phyloP scores from a whole-genome alignment of 1,284 basidiomycete genomes.

The Pisolithus thermaeus region DNA sequence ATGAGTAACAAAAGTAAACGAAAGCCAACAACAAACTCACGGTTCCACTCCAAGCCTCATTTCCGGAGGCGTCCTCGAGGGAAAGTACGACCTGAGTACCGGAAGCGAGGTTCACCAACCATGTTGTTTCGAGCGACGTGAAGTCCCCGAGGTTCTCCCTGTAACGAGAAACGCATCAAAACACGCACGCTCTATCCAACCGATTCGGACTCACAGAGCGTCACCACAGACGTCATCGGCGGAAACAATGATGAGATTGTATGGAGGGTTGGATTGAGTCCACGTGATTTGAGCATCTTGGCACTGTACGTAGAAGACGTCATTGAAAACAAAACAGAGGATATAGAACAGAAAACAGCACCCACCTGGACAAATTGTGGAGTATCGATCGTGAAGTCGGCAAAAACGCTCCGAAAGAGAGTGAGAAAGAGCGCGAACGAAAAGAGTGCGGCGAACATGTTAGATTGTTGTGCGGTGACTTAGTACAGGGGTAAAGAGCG shows the following conservation, averaged over 20 bases:
- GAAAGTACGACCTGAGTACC: constrained; percentile 49
- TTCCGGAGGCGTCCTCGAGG: constrained; percentile 44
- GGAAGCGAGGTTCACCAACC: constrained; percentile 42
- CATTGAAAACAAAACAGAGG: not conserved
- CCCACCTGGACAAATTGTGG: constrained; percentile 51
- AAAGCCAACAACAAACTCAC: constrained; percentile 34
- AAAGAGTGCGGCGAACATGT: constrained; percentile 76
- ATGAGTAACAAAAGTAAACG: not conserved
- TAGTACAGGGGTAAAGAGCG: constrained; percentile 16
- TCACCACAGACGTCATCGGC: constrained; percentile 51
- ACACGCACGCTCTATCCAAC: not conserved
- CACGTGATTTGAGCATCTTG: constrained; percentile 46
- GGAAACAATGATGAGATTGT: constrained; percentile 54
- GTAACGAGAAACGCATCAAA: constrained; percentile 17
- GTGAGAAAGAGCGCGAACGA: constrained; percentile 58
- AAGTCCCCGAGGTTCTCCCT: constrained; percentile 58
- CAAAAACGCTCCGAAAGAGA: constrained; percentile 46
- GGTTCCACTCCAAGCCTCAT: constrained; percentile 59
- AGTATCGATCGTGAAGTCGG: constrained; percentile 48
- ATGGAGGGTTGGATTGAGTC: constrained; percentile 43
- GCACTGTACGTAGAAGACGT: constrained; percentile 41
- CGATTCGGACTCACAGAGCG: constrained; percentile 42
- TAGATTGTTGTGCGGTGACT: constrained; percentile 8
- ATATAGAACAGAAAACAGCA: not conserved
- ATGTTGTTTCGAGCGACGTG: constrained; percentile 37